phyloP scores from a whole-genome alignment of 1,284 basidiomycete genomes.

The Veloporphyrellus conicus region DNA sequence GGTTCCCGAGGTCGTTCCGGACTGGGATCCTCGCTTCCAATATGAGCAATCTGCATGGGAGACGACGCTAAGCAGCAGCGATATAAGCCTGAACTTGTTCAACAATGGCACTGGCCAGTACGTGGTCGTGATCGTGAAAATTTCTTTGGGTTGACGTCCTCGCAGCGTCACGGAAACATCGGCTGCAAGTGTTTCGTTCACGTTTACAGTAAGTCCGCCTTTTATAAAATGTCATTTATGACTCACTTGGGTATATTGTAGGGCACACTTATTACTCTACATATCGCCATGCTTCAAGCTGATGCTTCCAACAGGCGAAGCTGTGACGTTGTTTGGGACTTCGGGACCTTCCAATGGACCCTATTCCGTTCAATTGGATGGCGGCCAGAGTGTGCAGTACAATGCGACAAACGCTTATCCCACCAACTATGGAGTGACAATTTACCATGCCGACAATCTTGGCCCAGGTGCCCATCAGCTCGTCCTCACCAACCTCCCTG shows the following conservation, averaged over 20 bases:
- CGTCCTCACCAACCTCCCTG: slow-evolving; percentile 23
- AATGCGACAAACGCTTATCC: slow-evolving; percentile 22
- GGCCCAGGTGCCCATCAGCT: slow-evolving; percentile 25
- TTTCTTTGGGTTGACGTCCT: slow-evolving; percentile 1
- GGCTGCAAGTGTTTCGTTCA: slow-evolving; percentile 25
- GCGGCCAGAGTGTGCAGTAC: slow-evolving; percentile 14
- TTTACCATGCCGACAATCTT: slow-evolving; percentile 32
- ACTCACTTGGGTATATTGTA: slow-evolving; percentile 4
- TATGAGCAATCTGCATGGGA: slow-evolving; percentile 23
- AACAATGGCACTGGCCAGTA: slow-evolving; percentile 31
- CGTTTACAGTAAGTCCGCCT: slow-evolving; percentile 27
- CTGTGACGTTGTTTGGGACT: slow-evolving; percentile 25
- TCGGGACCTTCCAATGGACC: slow-evolving; percentile 23
- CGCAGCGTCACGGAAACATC: slow-evolving; percentile 23
- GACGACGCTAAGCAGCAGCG: slow-evolving; percentile 9
- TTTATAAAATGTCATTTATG: neutral
- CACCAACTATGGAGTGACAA: slow-evolving; percentile 18
- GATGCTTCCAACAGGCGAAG: slow-evolving; percentile 21
- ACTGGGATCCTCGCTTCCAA: slow-evolving; percentile 23
- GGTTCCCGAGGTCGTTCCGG: slow-evolving; percentile 18
- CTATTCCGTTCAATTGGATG: slow-evolving; percentile 23
- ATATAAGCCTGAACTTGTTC: slow-evolving; percentile 23
- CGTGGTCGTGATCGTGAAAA: slow-evolving; percentile 8
- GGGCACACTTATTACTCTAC: slow-evolving; percentile 11
- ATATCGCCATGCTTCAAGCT: neutral